These are phyloP conservation scores for Zygnema cylindricum DNA, from an alignment of 139 green algal genomes.

Conservation along the genomic window DNA sequence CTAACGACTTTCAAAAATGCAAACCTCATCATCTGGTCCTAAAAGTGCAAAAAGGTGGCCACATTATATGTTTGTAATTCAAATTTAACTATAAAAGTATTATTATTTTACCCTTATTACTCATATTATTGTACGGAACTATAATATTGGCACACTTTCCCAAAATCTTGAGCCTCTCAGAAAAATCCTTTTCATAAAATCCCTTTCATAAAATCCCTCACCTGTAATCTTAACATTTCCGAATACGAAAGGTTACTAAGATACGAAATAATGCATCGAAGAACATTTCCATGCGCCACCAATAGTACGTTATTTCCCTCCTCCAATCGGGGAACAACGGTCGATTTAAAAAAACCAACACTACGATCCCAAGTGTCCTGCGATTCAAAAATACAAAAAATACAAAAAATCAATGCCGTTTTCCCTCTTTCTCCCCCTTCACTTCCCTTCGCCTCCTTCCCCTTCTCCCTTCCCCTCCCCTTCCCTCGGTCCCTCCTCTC, in stretches of 20 bases:
- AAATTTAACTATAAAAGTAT: no score
- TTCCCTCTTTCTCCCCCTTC: not conserved
- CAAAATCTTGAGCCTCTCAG: no score
- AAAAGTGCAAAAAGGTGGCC: no score
- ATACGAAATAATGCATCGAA: conserved; percentile 55
- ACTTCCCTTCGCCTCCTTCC: not conserved
- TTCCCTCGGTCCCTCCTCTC: not conserved
- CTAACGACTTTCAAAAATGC: no score
- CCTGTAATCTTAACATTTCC: conserved; percentile 48
- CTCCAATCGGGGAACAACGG: conserved; percentile 55
- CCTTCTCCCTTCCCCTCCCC: not conserved
- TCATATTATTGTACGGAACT: no score
- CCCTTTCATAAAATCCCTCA: no score
- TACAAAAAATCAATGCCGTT: not conserved
- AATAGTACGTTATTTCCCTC: conserved; percentile 64
- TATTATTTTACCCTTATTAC: not conserved
- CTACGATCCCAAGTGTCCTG: conserved; percentile 60
- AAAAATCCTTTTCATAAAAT: no score
- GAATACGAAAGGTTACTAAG: conserved; percentile 18
- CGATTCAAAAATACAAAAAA: not conserved
- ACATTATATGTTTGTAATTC: no score
- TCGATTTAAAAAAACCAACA: conserved; percentile 36
- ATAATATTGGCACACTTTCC: no score
- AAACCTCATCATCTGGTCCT: no score
- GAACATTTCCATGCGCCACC: conserved; percentile 64